Percentiles rank a stretch among this genome's conserved stretches.
Conservation (phyloP, 495 filamentous ascomycete genomes). For the Hypoxylon lenormandii region DNA sequence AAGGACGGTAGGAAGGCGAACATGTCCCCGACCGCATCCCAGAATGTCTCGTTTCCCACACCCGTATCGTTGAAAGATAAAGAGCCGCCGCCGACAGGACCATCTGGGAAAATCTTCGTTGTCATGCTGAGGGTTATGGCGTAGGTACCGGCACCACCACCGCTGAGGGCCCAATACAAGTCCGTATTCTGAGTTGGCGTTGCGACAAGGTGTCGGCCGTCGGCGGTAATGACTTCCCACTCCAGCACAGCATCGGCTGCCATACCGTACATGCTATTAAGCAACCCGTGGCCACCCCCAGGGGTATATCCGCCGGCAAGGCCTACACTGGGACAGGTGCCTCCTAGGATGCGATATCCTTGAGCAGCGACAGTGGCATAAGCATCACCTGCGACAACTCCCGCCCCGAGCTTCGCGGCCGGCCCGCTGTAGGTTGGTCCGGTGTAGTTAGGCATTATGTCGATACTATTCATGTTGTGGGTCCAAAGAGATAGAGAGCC, state of each 20-base stretch:
- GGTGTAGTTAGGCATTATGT: conserved; percentile 48
- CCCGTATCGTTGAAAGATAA: conserved; percentile 52
- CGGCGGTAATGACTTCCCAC: conserved; percentile 69
- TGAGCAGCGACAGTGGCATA: conserved; percentile 55
- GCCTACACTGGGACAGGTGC: conserved; percentile 64
- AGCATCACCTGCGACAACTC: conserved; percentile 63
- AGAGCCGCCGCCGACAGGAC: conserved; percentile 47
- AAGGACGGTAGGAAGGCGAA: too few species aligned
- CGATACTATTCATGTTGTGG: conserved; percentile 49
- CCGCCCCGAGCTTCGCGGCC: conserved; percentile 66
- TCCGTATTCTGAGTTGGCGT: conserved; percentile 64
- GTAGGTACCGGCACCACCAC: conserved; percentile 67
- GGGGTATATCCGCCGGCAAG: conserved; percentile 66
- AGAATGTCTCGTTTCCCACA: too few species aligned
- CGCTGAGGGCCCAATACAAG: conserved; percentile 72
- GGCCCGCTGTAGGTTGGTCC: conserved; percentile 55
- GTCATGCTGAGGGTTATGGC: conserved; percentile 60
- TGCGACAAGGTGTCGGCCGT: conserved; percentile 61
- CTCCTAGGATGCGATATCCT: conserved; percentile 60
- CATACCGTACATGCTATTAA: conserved; percentile 68
- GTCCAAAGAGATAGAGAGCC: conserved; percentile 70
- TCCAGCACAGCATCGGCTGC: conserved; percentile 71
- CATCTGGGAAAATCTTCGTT: conserved; percentile 58
- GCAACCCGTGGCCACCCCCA: conserved; percentile 70
- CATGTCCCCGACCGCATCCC: too few species aligned